These are phyloP conservation scores for Tuber indicum DNA, from an alignment of 495 filamentous ascomycete species.

Conservation along the genomic window DNA sequence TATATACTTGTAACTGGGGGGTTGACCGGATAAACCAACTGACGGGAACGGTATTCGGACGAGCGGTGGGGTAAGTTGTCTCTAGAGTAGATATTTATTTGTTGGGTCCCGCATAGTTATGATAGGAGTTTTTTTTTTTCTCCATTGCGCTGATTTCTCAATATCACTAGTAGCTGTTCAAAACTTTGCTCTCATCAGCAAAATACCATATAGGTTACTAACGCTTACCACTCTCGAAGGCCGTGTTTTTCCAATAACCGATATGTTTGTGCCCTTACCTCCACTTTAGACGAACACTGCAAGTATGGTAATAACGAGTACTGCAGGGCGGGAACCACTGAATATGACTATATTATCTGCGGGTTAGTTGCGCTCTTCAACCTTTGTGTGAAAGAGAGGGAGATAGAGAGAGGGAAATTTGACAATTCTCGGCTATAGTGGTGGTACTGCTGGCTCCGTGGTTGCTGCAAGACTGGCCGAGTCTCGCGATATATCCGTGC, in stretches of 20 bases:
- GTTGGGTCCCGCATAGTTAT: neutral
- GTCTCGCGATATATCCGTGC: neutral
- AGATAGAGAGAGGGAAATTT: neutral
- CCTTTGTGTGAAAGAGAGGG: neutral
- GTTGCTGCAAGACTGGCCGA: slow-evolving; percentile 6
- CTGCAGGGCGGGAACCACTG: neutral
- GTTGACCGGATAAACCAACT: neutral
- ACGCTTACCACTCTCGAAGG: neutral
- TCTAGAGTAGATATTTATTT: neutral
- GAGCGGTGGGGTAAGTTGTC: neutral
- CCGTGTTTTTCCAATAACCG: neutral
- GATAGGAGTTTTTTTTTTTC: neutral
- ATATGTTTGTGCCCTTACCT: neutral
- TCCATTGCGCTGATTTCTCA: neutral
- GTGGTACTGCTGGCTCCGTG: slow-evolving; percentile 9
- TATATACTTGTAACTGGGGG: neutral
- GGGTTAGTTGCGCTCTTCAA: neutral
- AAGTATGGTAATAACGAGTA: neutral
- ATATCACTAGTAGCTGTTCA: neutral
- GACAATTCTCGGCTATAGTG: neutral
- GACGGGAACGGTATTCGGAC: neutral
- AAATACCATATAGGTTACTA: neutral
- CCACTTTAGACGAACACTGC: neutral
- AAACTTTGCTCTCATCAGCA: neutral
- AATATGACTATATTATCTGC: slow-evolving; percentile 14